Percentiles rank a stretch among this genome's conserved stretches.
phyloP scores from a whole-genome alignment of 208 protist genomes.

The Leishmania major region DNA sequence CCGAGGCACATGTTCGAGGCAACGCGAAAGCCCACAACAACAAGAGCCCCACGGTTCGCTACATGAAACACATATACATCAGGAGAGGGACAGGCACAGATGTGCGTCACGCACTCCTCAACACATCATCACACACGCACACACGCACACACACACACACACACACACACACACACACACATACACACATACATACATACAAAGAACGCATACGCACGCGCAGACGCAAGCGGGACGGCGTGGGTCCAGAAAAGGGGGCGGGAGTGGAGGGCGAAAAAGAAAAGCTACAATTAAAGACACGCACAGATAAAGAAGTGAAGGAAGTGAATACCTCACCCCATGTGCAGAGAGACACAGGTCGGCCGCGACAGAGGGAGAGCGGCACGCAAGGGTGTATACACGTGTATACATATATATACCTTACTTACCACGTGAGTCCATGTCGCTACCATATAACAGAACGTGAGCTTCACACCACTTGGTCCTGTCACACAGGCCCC shows the following conservation, averaged over 20 bases:
- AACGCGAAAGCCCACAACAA: neutral
- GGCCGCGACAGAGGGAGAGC: neutral
- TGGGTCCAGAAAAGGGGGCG: conserved; percentile 10
- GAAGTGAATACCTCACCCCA: neutral
- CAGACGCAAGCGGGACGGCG: conserved; percentile 14
- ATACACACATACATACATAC: too few relatives aligned
- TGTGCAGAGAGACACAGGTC: neutral
- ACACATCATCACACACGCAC: neutral
- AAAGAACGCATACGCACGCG: neutral
- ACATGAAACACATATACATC: conserved; percentile 8
- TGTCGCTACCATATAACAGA: too few relatives aligned
- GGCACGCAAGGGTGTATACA: neutral
- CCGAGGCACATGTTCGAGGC: neutral
- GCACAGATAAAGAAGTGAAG: neutral
- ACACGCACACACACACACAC: neutral
- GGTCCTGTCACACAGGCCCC: neutral
- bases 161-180: neutral
- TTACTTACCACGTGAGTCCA: too few relatives aligned
- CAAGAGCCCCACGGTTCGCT: neutral
- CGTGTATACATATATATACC: too few relatives aligned
- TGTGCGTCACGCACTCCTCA: neutral
- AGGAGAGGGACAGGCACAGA: neutral
- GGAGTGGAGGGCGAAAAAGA: neutral
- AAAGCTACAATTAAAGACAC: too few relatives aligned
- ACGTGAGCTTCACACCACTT: too few relatives aligned